Base-by-base conservation (phyloP, 345 rosid genomes). In the Populus davidiana region DNA sequence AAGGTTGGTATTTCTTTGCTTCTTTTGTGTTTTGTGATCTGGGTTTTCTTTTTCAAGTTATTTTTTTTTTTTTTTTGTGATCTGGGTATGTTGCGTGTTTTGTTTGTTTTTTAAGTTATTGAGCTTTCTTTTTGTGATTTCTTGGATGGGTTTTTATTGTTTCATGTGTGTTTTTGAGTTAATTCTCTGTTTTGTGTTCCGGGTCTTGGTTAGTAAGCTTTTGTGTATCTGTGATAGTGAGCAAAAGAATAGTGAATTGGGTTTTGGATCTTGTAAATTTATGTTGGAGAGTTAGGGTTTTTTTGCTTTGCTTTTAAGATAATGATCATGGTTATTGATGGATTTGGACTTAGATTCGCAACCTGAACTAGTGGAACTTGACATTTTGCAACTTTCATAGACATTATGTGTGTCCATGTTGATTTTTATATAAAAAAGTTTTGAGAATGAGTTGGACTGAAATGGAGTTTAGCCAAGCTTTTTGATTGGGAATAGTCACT, bases 1-100 rank as follows among this genome's bases (percentile, higher is more conserved):
- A 73, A 93, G 98, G 97, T 91, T 43, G 39, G 75, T 35, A n/a
- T 23, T 59, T 59, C 23, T 23, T 5, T 10, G 64, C 23, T 59
- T 59, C 2, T 59, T n/a, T 23, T 23, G 4, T 25, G 52, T 25
- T 83, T 73, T 17, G 21, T 35, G 35, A 27, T 76, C 3, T 33
- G 17, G 12, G 8, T 16, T 14, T 41, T 52, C n/a, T 35, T 39
- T 31, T 71, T 70, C 5, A 2, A 10, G 33, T 47, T 31, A 8
- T 79, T 36, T 29, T 52, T 79, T 76, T 41, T 79, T 76, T 41
- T 25, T 18, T 64, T 78, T 78, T 41, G 62, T 72, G 77, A 78
- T 78, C 77, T 54, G 72, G 36, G 41, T 31, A 23, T 59, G 49
- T 2, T 39, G 25, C 2, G 49, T n/a, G n/a, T 10, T 13, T 41